phyloP scores from a whole-genome alignment of 106 monocot species.

The Platanthera zijinensis region DNA sequence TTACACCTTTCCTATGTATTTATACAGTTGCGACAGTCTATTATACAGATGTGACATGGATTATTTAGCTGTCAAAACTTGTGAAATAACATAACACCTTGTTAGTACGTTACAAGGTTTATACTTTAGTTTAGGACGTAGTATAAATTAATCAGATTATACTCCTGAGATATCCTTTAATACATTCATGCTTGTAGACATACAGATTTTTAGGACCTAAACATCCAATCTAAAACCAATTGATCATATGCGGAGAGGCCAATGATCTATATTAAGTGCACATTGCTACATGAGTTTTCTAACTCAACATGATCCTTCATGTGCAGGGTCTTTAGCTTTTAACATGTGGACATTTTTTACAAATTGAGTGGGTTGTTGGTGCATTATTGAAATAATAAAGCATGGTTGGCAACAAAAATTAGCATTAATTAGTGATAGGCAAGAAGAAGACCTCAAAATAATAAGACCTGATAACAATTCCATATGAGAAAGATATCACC shows the following conservation, averaged over 20 bases:
- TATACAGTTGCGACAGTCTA: too few species aligned
- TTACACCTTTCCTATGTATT: too few species aligned
- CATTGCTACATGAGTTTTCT: too few species aligned
- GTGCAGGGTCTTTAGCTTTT: too few species aligned
- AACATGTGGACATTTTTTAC: too few species aligned
- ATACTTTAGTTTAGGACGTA: neutral
- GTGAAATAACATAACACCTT: neutral
- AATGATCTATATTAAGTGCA: too few species aligned
- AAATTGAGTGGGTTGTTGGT: too few species aligned
- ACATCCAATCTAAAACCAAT: too few species aligned
- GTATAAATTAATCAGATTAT: neutral
- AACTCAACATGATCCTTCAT: too few species aligned
- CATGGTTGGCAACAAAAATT: neutral
- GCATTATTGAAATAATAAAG: neutral
- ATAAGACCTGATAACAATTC: neutral
- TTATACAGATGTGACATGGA: too few species aligned
- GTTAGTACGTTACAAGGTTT: neutral
- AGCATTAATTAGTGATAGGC: neutral
- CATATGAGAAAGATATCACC: neutral
- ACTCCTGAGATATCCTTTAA: neutral
- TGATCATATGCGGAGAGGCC: too few species aligned
- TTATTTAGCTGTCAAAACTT: neutral
- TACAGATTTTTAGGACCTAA: too few species aligned
- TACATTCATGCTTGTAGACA: neutral
- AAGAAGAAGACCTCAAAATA: neutral